These are phyloP conservation scores for Neopestalotiopsis sp. DNA, from an alignment of 2,329 filamentous ascomycete genomes.

Conservation along the genomic window DNA sequence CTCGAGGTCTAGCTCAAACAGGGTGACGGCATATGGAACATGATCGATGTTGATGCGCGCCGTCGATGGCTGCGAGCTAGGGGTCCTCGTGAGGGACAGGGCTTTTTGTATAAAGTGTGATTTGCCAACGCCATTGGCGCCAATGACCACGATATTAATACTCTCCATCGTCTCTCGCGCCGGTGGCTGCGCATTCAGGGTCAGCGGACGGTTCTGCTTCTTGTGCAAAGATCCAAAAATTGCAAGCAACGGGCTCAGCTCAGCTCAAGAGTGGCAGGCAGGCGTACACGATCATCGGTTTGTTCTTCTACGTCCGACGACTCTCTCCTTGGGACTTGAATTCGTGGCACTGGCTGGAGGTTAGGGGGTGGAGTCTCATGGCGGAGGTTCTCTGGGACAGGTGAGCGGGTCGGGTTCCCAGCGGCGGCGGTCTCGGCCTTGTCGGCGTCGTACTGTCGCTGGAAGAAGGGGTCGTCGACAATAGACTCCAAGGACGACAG, in stretches of 20 bases:
- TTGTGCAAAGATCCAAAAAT: conserved; percentile 21
- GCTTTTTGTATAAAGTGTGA: conserved; percentile 71
- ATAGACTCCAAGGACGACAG: conserved; percentile 59
- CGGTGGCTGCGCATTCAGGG: conserved; percentile 18
- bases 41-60: conserved; percentile 64
- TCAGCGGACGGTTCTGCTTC: conserved; percentile 15
- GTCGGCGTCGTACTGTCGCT: conserved; percentile 46
- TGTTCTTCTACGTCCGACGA: conserved; percentile 44
- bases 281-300: conserved; percentile 32
- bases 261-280: neutral
- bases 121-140: conserved; percentile 70
- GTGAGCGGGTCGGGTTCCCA: conserved; percentile 27
- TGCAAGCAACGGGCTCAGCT: neutral
- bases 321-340: conserved; percentile 54
- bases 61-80: conserved; percentile 59
- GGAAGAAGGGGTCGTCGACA: conserved; percentile 61
- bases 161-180: conserved; percentile 54
- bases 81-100: conserved; percentile 58
- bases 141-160: conserved; percentile 70
- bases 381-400: conserved; percentile 30
- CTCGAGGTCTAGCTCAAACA: conserved; percentile 70
- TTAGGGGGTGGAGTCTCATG: conserved; percentile 45
- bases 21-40: conserved; percentile 60
- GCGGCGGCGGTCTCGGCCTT: conserved; percentile 32
- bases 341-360: conserved; percentile 49